These are phyloP conservation scores for Clitopilus hobsonii DNA, from an alignment of 768 basidiomycete species.

Conservation along the genomic window DNA sequence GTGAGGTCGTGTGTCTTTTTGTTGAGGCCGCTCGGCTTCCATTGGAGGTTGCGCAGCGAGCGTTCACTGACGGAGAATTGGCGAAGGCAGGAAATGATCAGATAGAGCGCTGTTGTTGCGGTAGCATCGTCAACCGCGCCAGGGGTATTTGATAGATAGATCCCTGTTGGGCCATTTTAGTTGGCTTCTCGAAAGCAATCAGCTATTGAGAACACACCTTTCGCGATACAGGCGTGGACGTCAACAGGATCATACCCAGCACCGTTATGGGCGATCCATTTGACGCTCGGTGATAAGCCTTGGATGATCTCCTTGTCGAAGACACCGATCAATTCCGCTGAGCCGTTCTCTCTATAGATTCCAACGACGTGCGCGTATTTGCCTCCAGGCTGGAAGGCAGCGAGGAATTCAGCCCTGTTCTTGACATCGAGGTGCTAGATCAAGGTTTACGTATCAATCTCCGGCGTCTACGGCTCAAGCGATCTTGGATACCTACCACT, in stretches of 20 bases:
- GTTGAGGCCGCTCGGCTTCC: conserved; percentile 52
- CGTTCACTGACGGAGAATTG: conserved; percentile 67
- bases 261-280: conserved; percentile 90
- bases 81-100: conserved; percentile 73
- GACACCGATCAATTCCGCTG: conserved; percentile 59
- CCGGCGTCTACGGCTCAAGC: not conserved
- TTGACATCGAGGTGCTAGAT: conserved; percentile 48
- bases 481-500: conserved; percentile 51
- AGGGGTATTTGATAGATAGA: conserved; percentile 83
- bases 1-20: conserved; percentile 57
- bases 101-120: conserved; percentile 82
- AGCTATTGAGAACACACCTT: conserved; percentile 38
- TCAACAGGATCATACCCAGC: conserved; percentile 92
- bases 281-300: conserved; percentile 60
- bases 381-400: conserved; percentile 55
- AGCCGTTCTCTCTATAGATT: conserved; percentile 76
- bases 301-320: conserved; percentile 79
- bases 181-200: not conserved
- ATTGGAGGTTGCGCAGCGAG: conserved; percentile 49
- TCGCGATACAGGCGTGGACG: conserved; percentile 63
- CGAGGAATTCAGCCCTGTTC: conserved; percentile 64
- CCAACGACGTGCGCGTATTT: conserved; percentile 72
- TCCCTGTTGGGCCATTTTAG: conserved; percentile 37
- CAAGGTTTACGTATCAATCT: not conserved
- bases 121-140: conserved; percentile 89